Evolutionary conservation across 1,284 basidiomycete species (phyloP).

Genomic region (Ceratobasidium sp.): DNA sequence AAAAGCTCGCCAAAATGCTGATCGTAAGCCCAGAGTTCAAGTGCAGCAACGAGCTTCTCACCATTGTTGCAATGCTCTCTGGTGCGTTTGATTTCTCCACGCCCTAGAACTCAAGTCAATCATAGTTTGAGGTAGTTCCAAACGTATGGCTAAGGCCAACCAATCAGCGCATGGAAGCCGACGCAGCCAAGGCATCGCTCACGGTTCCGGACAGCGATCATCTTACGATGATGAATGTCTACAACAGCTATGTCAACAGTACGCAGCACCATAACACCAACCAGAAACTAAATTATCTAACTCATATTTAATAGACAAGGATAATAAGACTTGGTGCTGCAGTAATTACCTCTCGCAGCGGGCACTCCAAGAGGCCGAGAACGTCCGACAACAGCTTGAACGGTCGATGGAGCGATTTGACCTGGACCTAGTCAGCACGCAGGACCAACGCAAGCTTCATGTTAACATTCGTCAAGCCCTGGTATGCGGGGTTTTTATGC

Average conservation of each 20-base stretch:
- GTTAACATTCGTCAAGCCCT: constrained; percentile 85
- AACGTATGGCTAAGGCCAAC: constrained; percentile 94
- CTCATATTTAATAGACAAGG: constrained; percentile 61
- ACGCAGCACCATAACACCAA: constrained; percentile 52
- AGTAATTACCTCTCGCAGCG: constrained; percentile 88
- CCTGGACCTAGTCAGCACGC: constrained; percentile 81
- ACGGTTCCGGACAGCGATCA: constrained; percentile 97
- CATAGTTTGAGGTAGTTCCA: constrained; percentile 68
- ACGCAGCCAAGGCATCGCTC: constrained; percentile 89
- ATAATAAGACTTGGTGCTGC: constrained; percentile 93
- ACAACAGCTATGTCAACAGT: constrained; percentile 92
- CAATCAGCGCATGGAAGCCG: constrained; percentile 88
- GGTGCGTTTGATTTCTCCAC: constrained; percentile 60
- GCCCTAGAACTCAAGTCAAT: constrained; percentile 9
- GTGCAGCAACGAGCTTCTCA: constrained; percentile 95
- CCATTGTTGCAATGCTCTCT: constrained; percentile 95
- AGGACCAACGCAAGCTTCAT: constrained; percentile 83
- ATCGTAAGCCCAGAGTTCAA: constrained; percentile 94
- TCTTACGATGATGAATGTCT: constrained; percentile 94
- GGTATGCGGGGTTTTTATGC: constrained; percentile 98
- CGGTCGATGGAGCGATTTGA: constrained; percentile 95
- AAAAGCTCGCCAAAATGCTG: constrained; percentile 89
- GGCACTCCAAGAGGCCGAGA: constrained; percentile 91
- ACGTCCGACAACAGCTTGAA: constrained; percentile 92
- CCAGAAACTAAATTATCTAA: neutral